Base-by-base conservation (phyloP, 1,284 basidiomycete genomes). In the Chondrostereum purpureum region DNA sequence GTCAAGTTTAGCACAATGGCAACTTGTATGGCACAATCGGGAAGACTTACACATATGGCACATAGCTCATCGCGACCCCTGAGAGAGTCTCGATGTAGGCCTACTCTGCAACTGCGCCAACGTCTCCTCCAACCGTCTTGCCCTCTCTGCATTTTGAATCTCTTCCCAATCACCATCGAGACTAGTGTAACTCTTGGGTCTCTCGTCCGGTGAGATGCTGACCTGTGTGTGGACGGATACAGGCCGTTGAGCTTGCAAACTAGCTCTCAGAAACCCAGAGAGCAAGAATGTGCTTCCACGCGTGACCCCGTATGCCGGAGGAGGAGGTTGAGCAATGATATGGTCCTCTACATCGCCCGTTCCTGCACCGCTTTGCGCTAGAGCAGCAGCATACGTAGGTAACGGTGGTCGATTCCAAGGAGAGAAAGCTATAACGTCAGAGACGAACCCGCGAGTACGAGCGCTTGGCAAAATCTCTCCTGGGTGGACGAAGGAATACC, bases 281-380 rank as follows among this genome's bases (percentile, higher is more conserved):
- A 84, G 67, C 33, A 87, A 56, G 39, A 87, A 66, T 20, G 69
- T 79, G 60, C 80, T 84, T 27, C 80, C 81, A 36, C 82, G 72
- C 17, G 80, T 83, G 54, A 83, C 72, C 18, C 83, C 83, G 57
- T 86, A 86, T 14, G 80, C 79, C 3, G 83, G 83, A 2, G 83
- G 83, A 0, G 83, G 82, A 3, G 78, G 70, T 11, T 68, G 70
- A 5, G 81, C 83, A 50, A 84, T 83, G 24, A 73, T 58, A 56
- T 74, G 68, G 58, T 83, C 82, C 55, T 86, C 83, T 18, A 83
- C 82, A 58, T 86, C 83, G 23, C 82, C 83, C 1, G 83, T 86
- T n/a, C 78, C 77, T 10, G 66, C 67, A 17, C 83, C 82, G 58
- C 76, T 79, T 53, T 82, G 72, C 13, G 77, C 74, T n/a, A 87